Conservation (phyloP, 371 early-diverging fungal genomes). For the Dichotomocladium elegans region DNA sequence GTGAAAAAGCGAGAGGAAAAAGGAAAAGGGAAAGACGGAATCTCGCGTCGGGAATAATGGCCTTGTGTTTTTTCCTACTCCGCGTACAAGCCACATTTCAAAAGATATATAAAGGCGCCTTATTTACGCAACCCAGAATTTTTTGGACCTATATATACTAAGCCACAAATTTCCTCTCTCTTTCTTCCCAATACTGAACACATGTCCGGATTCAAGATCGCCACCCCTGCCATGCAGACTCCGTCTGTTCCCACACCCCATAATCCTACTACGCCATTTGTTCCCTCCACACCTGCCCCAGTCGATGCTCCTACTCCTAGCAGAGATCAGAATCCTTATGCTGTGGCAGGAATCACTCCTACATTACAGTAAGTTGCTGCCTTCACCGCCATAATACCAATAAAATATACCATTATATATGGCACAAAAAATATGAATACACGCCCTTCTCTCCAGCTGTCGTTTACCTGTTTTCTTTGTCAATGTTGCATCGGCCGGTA, state of each 20-base stretch:
- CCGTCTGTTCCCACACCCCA: slow-evolving; percentile 48
- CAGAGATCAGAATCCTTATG: slow-evolving; percentile 51
- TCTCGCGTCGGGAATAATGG: background rate
- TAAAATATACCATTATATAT: background rate
- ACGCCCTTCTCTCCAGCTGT: background rate
- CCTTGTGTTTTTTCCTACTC: background rate
- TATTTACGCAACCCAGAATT: slow-evolving; percentile 3
- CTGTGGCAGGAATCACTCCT: slow-evolving; percentile 75
- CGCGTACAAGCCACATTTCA: background rate
- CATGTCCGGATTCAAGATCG: slow-evolving; percentile 52
- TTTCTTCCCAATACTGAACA: background rate
- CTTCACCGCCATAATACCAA: background rate
- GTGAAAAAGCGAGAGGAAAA: no score
- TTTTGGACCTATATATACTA: slow-evolving; percentile 14
- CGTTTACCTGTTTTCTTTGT: slow-evolving; percentile 8
- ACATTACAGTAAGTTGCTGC: slow-evolving; percentile 74
- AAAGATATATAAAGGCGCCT: slow-evolving; percentile 17
- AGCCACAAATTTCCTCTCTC: slow-evolving; percentile 15
- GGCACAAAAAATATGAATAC: background rate
- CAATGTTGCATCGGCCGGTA: slow-evolving; percentile 3
- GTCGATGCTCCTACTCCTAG: slow-evolving; percentile 50
- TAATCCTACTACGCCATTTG: slow-evolving; percentile 36
- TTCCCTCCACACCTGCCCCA: slow-evolving; percentile 50
- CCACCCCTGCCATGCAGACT: slow-evolving; percentile 48
- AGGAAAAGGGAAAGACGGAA: background rate